Evolutionary conservation across 352 stramenopile species (phyloP), one percentile per base, ranked within the genome.

Genomic region (Phytopythium sindhum): DNA sequence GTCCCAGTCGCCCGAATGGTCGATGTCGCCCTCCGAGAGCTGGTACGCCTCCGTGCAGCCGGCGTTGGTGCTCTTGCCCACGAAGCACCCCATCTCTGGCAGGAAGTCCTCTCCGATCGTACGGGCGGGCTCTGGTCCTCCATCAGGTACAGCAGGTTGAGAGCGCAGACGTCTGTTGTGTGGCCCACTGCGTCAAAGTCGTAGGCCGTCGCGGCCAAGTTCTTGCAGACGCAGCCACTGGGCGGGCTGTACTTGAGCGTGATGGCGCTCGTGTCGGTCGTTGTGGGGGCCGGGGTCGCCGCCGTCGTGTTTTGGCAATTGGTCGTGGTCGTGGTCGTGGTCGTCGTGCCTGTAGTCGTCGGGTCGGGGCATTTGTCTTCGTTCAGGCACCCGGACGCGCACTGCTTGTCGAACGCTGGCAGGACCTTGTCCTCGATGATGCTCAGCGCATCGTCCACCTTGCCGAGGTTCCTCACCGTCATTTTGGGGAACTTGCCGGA

Each of bases 31-130:
- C 21, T 50, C 54, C 24, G 33, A 8, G 54, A 60, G 33, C 37
- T n/a, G 54, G 12, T 50, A n/a, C 54, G 54, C 54, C 3, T 39
- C n/a, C 1, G 37, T 26, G 54, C 54, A 60, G 21, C 54, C 54
- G 24, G 28, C 28, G 14, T 37, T 15, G 33, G 21, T 48, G 54
- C 17, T 33, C 24, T 60, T 60, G 54, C 54, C 54, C 19, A 60
- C 54, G 37, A 60, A 65, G 51, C 60, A 65, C 4, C 60, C 60
- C 60, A 65, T 65, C 24, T 65, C 60, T 1, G 60, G 52, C 9
- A 65, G 29, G 41, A 41, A 55, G 2, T 41, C 42, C 51, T 65
- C 60, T 5, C 50, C 50, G 21, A 55, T 9, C 37, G 39, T 0
- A 60, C 24, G 0, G 44, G 42, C 4, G 56, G 56, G 24, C 5